These are phyloP conservation scores for Beauveria rudraprayagi DNA, from an alignment of 2,329 filamentous ascomycete species.

Conservation along the genomic window DNA sequence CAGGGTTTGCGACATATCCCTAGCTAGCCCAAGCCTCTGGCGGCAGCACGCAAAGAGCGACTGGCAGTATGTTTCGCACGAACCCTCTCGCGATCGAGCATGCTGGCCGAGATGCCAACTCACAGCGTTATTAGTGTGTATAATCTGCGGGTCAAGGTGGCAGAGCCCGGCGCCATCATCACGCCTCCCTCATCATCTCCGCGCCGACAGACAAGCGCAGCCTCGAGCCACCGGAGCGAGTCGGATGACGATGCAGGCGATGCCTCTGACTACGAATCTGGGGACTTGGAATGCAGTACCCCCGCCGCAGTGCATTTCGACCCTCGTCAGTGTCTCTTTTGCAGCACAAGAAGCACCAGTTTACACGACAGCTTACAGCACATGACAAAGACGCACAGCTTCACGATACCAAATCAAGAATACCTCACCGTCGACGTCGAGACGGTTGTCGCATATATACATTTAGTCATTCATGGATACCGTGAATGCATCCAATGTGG, in stretches of 20 bases:
- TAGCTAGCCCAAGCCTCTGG: conserved; percentile 15
- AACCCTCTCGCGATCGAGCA: too few relatives aligned
- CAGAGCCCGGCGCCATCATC: conserved; percentile 14
- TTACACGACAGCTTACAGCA: conserved; percentile 35
- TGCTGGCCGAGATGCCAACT: background rate
- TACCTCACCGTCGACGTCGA: conserved; percentile 36
- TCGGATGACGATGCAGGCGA: background rate
- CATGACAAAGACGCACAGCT: conserved; percentile 41
- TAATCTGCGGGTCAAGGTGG: conserved; percentile 17
- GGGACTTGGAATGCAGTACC: background rate
- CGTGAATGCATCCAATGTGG: conserved; percentile 44
- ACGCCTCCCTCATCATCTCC: conserved; percentile 10
- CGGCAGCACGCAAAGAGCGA: conserved; percentile 19
- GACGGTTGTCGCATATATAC: conserved; percentile 39
- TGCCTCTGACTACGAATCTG: background rate
- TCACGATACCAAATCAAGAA: conserved; percentile 33
- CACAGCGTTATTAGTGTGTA: conserved; percentile 15
- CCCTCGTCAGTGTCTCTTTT: conserved; percentile 35
- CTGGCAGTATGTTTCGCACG: conserved; percentile 15
- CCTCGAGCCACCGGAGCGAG: background rate
- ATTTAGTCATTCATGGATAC: conserved; percentile 41
- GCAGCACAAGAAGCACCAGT: conserved; percentile 20
- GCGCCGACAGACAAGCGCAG: background rate
- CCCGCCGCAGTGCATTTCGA: conserved; percentile 18
- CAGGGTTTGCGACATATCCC: conserved; percentile 16